Evolutionary conservation across 352 stramenopile genomes (phyloP).

Genomic region (Pythium inflatum): DNA sequence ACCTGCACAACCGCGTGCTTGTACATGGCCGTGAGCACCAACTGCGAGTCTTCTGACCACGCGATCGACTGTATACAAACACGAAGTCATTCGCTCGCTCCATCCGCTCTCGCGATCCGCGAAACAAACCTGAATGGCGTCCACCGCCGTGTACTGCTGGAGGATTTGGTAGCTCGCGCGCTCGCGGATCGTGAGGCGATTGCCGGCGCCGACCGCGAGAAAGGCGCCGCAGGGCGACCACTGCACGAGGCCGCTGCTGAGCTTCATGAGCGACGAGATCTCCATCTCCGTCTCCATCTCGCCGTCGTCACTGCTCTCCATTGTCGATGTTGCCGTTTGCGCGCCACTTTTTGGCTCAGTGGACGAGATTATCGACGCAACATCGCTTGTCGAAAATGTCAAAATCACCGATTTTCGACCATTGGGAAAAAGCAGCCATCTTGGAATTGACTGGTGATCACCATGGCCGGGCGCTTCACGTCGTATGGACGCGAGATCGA

Average conservation of each 20-base stretch:
- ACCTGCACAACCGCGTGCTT: constrained; percentile 75
- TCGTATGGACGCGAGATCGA: constrained; percentile 64
- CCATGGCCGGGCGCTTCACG: constrained; percentile 48
- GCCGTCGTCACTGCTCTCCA: constrained; percentile 6
- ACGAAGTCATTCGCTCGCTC: background rate
- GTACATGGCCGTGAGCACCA: constrained; percentile 65
- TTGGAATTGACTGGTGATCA: constrained; percentile 14
- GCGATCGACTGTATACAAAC: constrained; percentile 33
- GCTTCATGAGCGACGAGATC: constrained; percentile 58
- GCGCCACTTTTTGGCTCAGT: too few relatives aligned
- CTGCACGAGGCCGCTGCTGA: constrained; percentile 58
- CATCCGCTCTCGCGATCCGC: background rate
- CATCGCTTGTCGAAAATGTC: constrained; percentile 12
- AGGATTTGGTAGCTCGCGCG: constrained; percentile 54
- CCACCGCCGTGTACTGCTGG: constrained; percentile 63
- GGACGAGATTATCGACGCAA: constrained; percentile 17
- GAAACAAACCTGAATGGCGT: constrained; percentile 48
- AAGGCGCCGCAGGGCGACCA: constrained; percentile 71
- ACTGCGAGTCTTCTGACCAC: constrained; percentile 70
- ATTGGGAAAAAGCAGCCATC: constrained; percentile 5
- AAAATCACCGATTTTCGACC: constrained; percentile 8
- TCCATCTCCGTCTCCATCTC: constrained; percentile 34
- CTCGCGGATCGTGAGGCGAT: constrained; percentile 64
- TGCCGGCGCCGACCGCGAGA: constrained; percentile 55
- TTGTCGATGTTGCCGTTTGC: constrained; percentile 10